Conservation (phyloP, 768 basidiomycete genomes). For the Collybia nuda region DNA sequence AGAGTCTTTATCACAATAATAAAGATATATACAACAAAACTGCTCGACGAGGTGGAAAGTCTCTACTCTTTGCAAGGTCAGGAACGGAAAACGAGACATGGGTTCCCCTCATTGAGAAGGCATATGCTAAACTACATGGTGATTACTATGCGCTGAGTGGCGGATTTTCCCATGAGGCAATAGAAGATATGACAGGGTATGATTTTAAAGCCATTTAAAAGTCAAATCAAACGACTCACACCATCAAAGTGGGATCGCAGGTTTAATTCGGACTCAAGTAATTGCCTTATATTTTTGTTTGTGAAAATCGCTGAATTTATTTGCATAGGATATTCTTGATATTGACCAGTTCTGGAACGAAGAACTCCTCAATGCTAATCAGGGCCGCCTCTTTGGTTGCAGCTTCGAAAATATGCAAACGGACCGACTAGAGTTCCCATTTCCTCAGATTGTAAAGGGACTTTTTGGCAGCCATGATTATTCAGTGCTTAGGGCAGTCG, state of each 20-base stretch:
- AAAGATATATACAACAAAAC: slow-evolving; percentile 43
- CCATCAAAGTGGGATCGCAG: no score
- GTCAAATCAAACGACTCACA: no score
- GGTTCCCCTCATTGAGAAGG: slow-evolving; percentile 62
- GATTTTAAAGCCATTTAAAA: background rate
- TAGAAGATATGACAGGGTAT: slow-evolving; percentile 61
- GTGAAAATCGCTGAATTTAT: no score
- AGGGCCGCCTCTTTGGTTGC: slow-evolving; percentile 54
- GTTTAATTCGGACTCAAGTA: no score
- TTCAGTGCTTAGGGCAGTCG: slow-evolving; percentile 47
- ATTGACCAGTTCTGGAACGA: slow-evolving; percentile 48
- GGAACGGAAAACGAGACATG: slow-evolving; percentile 51
- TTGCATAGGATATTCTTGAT: slow-evolving; percentile 46
- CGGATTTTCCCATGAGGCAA: slow-evolving; percentile 45
- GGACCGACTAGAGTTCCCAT: no score
- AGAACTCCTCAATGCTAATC: slow-evolving; percentile 44
- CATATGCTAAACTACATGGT: slow-evolving; percentile 57
- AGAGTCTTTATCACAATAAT: slow-evolving; percentile 48
- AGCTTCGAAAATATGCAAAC: slow-evolving; percentile 20
- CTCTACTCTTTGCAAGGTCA: slow-evolving; percentile 49
- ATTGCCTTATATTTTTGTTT: no score
- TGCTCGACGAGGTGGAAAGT: slow-evolving; percentile 46
- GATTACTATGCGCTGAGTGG: slow-evolving; percentile 43
- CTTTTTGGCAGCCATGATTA: slow-evolving; percentile 45
- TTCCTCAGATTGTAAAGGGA: slow-evolving; percentile 30